A percentile compares a stretch with the other conserved stretches of the same genome.
Conservation (phyloP, 805 yeast species). For the Ogataea thermomethanolica region DNA sequence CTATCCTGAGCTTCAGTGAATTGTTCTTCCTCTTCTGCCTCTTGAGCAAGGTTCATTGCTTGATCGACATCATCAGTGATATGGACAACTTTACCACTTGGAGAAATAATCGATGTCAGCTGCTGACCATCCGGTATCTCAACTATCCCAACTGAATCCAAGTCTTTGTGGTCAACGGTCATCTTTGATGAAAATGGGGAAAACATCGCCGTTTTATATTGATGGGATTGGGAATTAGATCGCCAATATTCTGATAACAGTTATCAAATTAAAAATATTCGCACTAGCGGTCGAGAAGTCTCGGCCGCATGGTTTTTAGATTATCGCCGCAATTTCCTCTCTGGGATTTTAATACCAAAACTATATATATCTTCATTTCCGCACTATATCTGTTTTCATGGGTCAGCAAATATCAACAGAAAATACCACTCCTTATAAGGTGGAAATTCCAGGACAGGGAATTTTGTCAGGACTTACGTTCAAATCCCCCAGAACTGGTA, state of each 20-base stretch:
- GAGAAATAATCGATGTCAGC: slow-evolving; percentile 1
- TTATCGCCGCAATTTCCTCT: slow-evolving; percentile 1
- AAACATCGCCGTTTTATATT: no score
- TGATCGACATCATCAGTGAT: slow-evolving; percentile 13
- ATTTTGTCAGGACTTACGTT: slow-evolving; percentile 28
- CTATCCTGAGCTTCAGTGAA: slow-evolving; percentile 15
- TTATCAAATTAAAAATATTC: neutral
- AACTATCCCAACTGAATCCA: neutral
- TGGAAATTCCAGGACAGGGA: slow-evolving; percentile 28
- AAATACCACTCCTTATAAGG: slow-evolving; percentile 14
- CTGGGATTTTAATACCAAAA: neutral
- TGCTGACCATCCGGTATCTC: neutral
- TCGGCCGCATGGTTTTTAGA: neutral
- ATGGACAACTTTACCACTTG: slow-evolving; percentile 5
- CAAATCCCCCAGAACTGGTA: slow-evolving; percentile 14
- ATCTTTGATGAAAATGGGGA: no score
- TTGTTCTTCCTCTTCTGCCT: slow-evolving; percentile 11
- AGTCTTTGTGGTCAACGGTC: neutral
- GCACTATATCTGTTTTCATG: slow-evolving; percentile 9
- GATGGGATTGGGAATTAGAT: no score
- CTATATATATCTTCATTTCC: neutral
- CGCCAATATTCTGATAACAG: neutral
- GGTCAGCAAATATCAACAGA: slow-evolving; percentile 27
- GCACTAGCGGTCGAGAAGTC: neutral
- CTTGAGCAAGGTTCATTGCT: slow-evolving; percentile 11